Evolutionary conservation across 371 early-diverging fungal species (phyloP).

Genomic region (Mortierella sp.): DNA sequence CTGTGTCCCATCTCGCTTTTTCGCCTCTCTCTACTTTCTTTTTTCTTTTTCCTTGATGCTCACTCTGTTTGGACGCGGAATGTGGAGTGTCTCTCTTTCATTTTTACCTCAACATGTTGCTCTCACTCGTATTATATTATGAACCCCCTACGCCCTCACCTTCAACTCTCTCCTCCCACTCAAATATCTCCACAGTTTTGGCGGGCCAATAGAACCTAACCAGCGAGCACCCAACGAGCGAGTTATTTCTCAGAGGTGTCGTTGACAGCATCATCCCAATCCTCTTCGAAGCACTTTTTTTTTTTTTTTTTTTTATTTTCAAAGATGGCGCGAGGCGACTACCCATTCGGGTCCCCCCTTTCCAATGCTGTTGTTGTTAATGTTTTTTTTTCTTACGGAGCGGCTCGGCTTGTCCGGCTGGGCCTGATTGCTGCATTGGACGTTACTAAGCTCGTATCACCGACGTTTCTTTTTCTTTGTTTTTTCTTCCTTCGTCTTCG

Average conservation of each 20-base stretch:
- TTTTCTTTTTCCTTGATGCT: conserved; percentile 3
- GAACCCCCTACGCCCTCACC: neutral
- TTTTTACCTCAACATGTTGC: neutral
- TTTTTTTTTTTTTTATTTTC: neutral
- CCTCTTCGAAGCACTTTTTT: neutral
- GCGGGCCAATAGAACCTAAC: conserved; percentile 9
- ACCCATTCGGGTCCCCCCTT: neutral
- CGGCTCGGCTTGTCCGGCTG: conserved; percentile 2
- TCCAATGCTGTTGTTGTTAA: neutral
- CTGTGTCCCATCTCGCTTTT: conserved; percentile 6
- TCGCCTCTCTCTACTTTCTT: neutral
- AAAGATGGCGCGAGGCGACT: neutral
- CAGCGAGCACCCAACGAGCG: conserved; percentile 1
- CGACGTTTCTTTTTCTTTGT: neutral
- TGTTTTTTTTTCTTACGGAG: neutral
- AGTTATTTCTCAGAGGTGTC: neutral
- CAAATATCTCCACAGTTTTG: neutral
- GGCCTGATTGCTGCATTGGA: neutral
- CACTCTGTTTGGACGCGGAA: conserved; percentile 18
- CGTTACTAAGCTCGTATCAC: conserved; percentile 13
- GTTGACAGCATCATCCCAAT: neutral
- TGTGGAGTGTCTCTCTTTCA: conserved; percentile 13
- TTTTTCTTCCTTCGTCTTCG: neutral
- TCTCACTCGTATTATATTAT: neutral
- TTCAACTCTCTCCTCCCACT: neutral